Base-by-base conservation (phyloP, 2,329 filamentous ascomycete genomes). In the Aureobasidium subglaciale region DNA sequence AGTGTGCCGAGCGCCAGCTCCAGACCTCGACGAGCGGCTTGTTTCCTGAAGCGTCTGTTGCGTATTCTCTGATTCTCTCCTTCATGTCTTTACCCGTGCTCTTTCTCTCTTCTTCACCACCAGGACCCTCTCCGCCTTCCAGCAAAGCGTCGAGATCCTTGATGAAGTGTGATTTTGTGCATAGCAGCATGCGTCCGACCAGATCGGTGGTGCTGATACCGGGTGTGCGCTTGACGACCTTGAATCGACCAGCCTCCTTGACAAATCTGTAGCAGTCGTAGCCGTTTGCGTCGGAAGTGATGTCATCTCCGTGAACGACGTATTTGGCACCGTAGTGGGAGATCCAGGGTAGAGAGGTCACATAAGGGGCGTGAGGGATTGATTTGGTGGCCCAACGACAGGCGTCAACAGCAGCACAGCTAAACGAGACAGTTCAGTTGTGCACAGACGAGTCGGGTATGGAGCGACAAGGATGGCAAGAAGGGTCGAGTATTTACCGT, bases 261-360 rank as follows among this genome's bases (percentile, higher is more conserved):
- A 99, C 93, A 67, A 92, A 97, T 59, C 93, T 88, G 75, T 99
- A 99, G 75, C 92, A 97, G 75, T 99, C 93, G 70, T 96, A 87
- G 38, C 93, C 93, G 62, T 85, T 84, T 68, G 87, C 88, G 72
- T 99, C 93, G 0, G 90, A 95, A 2, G 93, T 97, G 67, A 97
- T 95, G 72, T 97, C 92, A 71, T 97, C 93, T 59, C 92, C 92
- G 71, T 97, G 92, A 2, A 96, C 92, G 38, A 97, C 93, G 70
- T 92, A 97, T 67, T 87, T 83, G 78, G 93, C 97, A 60, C 93
- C 91, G 70, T 93, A 96, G 72, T 96, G 90, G 56, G 86, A 86
- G 66, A 99, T 95, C 89, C 91, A 99, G 46, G 87, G 85, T 45
- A 97, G 81, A 59, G 86, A 86, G 20, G 93, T 99, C 56, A 99